Conservation (phyloP, 768 basidiomycete species). For the Mycena vitilis region DNA sequence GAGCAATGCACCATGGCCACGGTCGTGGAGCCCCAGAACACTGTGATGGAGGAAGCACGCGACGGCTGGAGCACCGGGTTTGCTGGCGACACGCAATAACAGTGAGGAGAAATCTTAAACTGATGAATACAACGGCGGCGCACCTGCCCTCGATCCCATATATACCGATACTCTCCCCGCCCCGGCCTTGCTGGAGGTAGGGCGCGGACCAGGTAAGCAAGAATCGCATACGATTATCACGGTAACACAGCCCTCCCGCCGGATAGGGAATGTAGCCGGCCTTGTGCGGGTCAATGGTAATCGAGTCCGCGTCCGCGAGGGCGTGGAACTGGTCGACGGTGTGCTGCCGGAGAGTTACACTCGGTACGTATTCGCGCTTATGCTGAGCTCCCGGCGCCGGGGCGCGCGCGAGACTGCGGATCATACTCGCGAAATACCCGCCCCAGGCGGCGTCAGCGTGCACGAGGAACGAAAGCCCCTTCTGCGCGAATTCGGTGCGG, state of each 20-base stretch:
- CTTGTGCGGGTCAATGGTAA: conserved; percentile 57
- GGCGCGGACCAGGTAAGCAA: conserved; percentile 53
- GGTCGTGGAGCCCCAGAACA: conserved; percentile 52
- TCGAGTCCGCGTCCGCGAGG: conserved; percentile 31
- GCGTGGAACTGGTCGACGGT: conserved; percentile 7
- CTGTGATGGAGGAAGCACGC: conserved; percentile 49
- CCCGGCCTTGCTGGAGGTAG: conserved; percentile 39
- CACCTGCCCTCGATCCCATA: conserved; percentile 64
- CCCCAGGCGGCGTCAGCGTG: conserved; percentile 63
- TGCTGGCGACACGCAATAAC: conserved; percentile 45
- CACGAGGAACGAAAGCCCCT: conserved; percentile 53
- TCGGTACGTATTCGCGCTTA: background rate
- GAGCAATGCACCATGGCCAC: conserved; percentile 53
- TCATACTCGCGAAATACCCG: conserved; percentile 54
- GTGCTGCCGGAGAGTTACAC: background rate
- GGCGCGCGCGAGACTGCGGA: conserved; percentile 9
- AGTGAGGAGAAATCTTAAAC: no score
- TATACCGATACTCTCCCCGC: conserved; percentile 51
- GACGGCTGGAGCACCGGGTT: conserved; percentile 58
- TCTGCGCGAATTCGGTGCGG: conserved; percentile 42
- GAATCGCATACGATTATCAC: conserved; percentile 50
- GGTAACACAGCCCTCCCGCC: conserved; percentile 54
- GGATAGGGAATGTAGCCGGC: conserved; percentile 57
- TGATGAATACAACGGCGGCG: no score
- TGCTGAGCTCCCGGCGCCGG: background rate